Evolutionary conservation across 306 rosid species (phyloP).

Genomic region (Acacia confusa): DNA sequence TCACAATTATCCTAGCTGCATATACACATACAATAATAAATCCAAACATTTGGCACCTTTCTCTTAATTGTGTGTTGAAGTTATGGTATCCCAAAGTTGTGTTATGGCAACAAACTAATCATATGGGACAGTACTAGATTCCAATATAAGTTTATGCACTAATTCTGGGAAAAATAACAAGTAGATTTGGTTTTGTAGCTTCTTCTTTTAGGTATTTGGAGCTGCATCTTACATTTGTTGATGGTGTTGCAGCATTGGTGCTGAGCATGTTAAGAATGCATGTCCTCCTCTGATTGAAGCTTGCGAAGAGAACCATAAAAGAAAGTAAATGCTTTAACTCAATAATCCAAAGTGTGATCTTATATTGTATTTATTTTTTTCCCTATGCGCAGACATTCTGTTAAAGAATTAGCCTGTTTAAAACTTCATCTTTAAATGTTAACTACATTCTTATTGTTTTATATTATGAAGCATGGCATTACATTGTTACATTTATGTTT

Average conservation of each 20-base stretch:
- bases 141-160: neutral
- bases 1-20: neutral
- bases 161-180: neutral
- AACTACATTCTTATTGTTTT: neutral
- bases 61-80: too few relatives aligned
- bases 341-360: neutral
- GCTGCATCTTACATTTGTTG: conserved; percentile 19
- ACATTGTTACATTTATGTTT: neutral
- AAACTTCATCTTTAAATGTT: neutral
- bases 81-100: too few relatives aligned
- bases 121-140: neutral
- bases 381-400: neutral
- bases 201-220: conserved; percentile 4
- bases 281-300: conserved; percentile 48
- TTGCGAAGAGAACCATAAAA: conserved; percentile 40
- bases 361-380: neutral
- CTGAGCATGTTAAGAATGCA: conserved; percentile 49
- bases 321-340: conserved; percentile 33
- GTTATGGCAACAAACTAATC: too few relatives aligned
- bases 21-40: too few relatives aligned
- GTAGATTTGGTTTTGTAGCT: neutral
- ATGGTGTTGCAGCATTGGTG: conserved; percentile 59
- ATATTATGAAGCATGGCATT: neutral
- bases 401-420: neutral
- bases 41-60: too few relatives aligned